Evolutionary conservation across 2,329 filamentous ascomycete species (phyloP).

Genomic region (Knoxdaviesia proteae): DNA sequence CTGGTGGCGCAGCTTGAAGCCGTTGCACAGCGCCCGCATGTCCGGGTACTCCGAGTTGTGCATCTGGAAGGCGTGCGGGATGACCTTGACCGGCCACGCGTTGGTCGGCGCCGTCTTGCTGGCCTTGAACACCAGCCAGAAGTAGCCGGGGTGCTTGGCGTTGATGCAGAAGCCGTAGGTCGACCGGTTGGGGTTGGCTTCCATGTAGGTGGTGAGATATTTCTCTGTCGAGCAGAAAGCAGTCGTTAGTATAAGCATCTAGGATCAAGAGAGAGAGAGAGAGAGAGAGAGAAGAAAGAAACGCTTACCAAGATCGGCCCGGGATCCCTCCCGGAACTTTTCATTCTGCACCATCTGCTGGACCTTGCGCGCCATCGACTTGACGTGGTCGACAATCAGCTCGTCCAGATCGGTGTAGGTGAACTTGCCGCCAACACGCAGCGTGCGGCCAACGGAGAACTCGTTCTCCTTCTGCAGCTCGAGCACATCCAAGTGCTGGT

Average conservation of each 20-base stretch:
- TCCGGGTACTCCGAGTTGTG: constrained; percentile 79
- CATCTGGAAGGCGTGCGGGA: constrained; percentile 84
- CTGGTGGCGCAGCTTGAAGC: constrained; percentile 70
- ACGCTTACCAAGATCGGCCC: constrained; percentile 62
- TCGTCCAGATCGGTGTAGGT: constrained; percentile 94
- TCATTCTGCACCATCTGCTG: constrained; percentile 90
- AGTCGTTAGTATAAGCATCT: constrained; percentile 6
- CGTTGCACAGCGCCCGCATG: constrained; percentile 88
- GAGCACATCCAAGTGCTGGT: constrained; percentile 91
- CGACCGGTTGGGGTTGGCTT: constrained; percentile 83
- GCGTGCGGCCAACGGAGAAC: constrained; percentile 71
- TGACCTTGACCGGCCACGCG: constrained; percentile 70
- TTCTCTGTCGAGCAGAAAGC: constrained; percentile 38
- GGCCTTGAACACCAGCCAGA: constrained; percentile 90
- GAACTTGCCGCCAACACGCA: constrained; percentile 74
- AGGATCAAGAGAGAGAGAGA: background rate
- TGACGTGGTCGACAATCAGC: constrained; percentile 88
- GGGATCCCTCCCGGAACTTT: constrained; percentile 71
- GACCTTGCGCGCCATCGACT: constrained; percentile 94
- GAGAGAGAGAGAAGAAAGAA: background rate
- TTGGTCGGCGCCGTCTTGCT: constrained; percentile 53
- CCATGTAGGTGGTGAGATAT: constrained; percentile 91
- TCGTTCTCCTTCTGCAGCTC: constrained; percentile 95
- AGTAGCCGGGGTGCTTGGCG: constrained; percentile 79
- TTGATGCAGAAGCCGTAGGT: constrained; percentile 95